Base-by-base conservation (phyloP, 257 asterid species). In the Nicotiana undulata region DNA sequence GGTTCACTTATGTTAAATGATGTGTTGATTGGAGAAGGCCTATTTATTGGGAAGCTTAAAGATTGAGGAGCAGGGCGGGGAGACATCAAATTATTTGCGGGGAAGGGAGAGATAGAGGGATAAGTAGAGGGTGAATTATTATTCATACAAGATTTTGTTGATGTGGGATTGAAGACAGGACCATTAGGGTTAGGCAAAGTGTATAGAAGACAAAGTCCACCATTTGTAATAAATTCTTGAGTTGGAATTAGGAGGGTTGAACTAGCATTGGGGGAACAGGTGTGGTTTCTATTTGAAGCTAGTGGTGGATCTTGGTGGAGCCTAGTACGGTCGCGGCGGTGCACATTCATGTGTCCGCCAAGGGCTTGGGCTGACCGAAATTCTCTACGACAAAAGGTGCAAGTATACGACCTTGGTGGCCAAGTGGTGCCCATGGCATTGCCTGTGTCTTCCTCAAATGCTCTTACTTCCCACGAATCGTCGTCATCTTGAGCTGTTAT, bases 341-440 rank as follows among this genome's bases (percentile, higher is more conserved):
- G 97, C 24, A 92, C 95, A 40, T 92, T 92, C 97, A 92, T 92
- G 85, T 92, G 97, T n/a, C 97, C 97, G 32, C 97, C 95, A 32
- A 92, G 89, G 80, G 97, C 97, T 85, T 92, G 97, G 20, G 97
- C 95, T 8, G 97, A 92, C 51, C 93, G 87, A 82, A 92, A 92
- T 79, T 92, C 93, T 60, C 95, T 81, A 60, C 92, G 77, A 78
- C 97, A 92, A 20, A 89, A 92, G 6, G 91, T 83, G 80, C 94
- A 92, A 16, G 88, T 88, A 82, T 92, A 92, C 11, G 92, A 89
- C 63, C 93, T 89, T 0, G 97, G 97, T 3, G 97, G 97, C 97
- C 97, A 92, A 15, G 95, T 92, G 82, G 93, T 86, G 1, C 93
- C 93, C 77, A 85, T 15, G 26, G 86, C 80, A 79, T 88, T 88